Percentiles rank a stretch among this genome's conserved stretches.
phyloP scores from a whole-genome alignment of 805 yeast genomes.

The Suhomyces xylopsoci region DNA sequence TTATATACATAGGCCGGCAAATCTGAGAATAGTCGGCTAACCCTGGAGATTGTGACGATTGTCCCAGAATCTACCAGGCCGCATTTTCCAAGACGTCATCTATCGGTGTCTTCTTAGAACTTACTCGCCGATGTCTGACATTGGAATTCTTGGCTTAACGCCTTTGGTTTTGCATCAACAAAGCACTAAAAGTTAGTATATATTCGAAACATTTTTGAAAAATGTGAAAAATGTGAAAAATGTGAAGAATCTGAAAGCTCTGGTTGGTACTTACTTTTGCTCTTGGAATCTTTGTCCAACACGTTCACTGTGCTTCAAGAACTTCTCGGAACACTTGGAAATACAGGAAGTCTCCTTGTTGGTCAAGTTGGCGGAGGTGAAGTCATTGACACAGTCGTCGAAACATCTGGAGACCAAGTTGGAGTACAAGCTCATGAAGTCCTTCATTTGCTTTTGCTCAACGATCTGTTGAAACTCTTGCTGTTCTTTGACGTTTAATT shows the following conservation, averaged over 20 bases:
- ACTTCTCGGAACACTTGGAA: constrained; percentile 92
- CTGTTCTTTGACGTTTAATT: constrained; percentile 91
- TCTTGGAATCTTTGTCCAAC: constrained; percentile 99
- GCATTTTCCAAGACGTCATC: background rate
- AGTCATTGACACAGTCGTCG: constrained; percentile 96
- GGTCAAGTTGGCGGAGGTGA: constrained; percentile 87
- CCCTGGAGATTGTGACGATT: background rate
- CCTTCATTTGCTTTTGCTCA: constrained; percentile 97
- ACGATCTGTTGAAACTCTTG: constrained; percentile 93
- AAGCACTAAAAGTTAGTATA: constrained; percentile 44
- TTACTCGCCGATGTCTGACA: background rate
- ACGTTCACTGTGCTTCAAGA: constrained; percentile 96
- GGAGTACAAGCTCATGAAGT: constrained; percentile 95
- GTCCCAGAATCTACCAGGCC: background rate
- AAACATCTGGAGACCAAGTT: constrained; percentile 95
- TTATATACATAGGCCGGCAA: constrained; percentile 1
- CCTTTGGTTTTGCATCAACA: constrained; percentile 60
- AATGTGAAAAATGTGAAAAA: background rate
- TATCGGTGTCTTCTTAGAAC: background rate
- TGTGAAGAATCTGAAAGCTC: background rate
- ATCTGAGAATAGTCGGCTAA: background rate
- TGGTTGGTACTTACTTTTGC: constrained; percentile 57
- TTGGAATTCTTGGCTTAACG: background rate
- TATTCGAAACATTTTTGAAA: background rate
- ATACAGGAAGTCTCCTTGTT: constrained; percentile 84